Percentiles rank a stretch among this genome's conserved stretches.
Conservation (phyloP, 805 yeast genomes). For the Wickerhamomyces queroliae region DNA sequence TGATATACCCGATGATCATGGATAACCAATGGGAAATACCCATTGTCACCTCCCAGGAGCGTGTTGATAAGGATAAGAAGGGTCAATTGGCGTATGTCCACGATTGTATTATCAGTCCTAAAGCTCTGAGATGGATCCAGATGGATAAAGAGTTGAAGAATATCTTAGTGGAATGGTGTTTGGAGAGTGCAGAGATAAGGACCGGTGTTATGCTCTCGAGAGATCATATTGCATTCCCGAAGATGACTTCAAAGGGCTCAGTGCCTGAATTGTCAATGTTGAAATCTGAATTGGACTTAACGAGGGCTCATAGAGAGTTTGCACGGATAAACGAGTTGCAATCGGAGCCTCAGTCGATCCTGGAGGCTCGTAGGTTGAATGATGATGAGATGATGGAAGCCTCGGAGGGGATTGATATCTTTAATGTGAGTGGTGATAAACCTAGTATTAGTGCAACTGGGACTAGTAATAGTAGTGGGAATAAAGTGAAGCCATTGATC, state of each 20-base stretch:
- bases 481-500: conserved; percentile 37
- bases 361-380: conserved; percentile 33
- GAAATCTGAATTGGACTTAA: conserved; percentile 35
- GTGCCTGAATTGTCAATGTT: conserved; percentile 40
- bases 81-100: conserved; percentile 60
- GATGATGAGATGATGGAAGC: conserved; percentile 19
- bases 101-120: conserved; percentile 73
- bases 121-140: conserved; percentile 57
- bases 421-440: conserved; percentile 4
- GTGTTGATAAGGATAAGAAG: conserved; percentile 59
- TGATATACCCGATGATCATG: conserved; percentile 57
- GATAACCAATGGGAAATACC: conserved; percentile 85
- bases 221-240: conserved; percentile 57
- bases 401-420: conserved; percentile 16
- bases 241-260: conserved; percentile 65
- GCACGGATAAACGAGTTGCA: conserved; percentile 25
- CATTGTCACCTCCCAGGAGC: conserved; percentile 55
- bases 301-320: conserved; percentile 31
- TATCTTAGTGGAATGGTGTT: conserved; percentile 76
- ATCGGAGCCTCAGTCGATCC: conserved; percentile 36
- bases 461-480: background rate
- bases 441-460: too few species aligned
- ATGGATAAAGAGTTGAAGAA: conserved; percentile 52
- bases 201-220: conserved; percentile 50
- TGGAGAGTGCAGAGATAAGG: conserved; percentile 68